Conservation (phyloP, 2,329 filamentous ascomycete species). For the Septoria linicola region DNA sequence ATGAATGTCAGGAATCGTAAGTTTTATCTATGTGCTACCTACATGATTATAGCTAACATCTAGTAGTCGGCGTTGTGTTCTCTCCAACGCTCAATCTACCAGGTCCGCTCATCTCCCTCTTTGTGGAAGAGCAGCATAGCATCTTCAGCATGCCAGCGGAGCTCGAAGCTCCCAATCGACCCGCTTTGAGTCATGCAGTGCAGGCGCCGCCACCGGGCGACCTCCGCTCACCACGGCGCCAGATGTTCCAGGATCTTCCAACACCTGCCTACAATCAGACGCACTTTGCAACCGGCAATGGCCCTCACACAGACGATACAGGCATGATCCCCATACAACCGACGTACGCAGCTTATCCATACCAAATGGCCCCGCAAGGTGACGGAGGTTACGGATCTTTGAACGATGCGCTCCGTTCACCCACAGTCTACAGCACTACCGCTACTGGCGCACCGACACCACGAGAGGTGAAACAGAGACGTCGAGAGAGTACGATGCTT, state of each 20-base stretch:
- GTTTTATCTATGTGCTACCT: constrained; percentile 19
- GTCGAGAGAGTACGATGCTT: constrained; percentile 37
- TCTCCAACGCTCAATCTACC: constrained; percentile 96
- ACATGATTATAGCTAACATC: constrained; percentile 20
- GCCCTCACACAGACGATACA: constrained; percentile 25
- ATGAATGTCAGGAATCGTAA: constrained; percentile 87
- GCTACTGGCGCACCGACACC: constrained; percentile 22
- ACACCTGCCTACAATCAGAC: constrained; percentile 63
- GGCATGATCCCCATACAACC: constrained; percentile 38
- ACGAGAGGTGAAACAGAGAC: constrained; percentile 29
- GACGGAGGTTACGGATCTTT: constrained; percentile 37
- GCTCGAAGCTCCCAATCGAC: constrained; percentile 6
- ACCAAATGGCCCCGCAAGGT: constrained; percentile 37
- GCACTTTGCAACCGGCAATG: constrained; percentile 35
- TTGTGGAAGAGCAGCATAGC: constrained; percentile 82
- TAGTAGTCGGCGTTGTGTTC: constrained; percentile 85
- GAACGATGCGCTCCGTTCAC: constrained; percentile 36
- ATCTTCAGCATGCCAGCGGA: constrained; percentile 69
- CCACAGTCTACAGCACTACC: constrained; percentile 26
- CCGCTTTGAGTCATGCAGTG: constrained; percentile 6
- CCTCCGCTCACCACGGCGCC: constrained; percentile 62
- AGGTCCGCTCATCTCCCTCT: constrained; percentile 87
- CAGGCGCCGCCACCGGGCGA: constrained; percentile 50
- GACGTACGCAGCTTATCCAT: constrained; percentile 33
- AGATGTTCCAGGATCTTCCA: constrained; percentile 66